Percentiles rank a stretch among this genome's conserved stretches.
These are phyloP conservation scores for Metarhizium humberi DNA, from an alignment of 2,329 filamentous ascomycete genomes.

Conservation along the genomic window DNA sequence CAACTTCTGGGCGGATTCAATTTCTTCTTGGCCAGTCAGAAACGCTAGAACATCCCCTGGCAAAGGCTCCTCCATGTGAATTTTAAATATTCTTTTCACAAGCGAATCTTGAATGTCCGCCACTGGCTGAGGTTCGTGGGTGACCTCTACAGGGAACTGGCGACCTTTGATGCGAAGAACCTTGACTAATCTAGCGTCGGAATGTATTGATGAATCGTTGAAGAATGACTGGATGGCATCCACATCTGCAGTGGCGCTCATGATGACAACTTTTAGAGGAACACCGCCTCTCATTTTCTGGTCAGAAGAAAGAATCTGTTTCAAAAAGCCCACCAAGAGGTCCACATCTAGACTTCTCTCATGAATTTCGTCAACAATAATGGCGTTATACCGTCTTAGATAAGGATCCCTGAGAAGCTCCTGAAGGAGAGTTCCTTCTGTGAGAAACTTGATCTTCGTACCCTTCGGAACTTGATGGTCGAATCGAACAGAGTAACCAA, in stretches of 20 bases:
- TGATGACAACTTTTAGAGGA: slow-evolving; percentile 81
- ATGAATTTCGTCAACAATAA: slow-evolving; percentile 95
- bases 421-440: slow-evolving; percentile 91
- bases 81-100: slow-evolving; percentile 72
- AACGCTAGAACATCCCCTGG: slow-evolving; percentile 93
- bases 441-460: slow-evolving; percentile 87
- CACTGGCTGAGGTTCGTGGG: slow-evolving; percentile 65
- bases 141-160: slow-evolving; percentile 73
- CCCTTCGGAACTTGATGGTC: slow-evolving; percentile 75
- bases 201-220: slow-evolving; percentile 19
- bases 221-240: slow-evolving; percentile 74
- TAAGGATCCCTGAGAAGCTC: slow-evolving; percentile 82
- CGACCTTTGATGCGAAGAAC: slow-evolving; percentile 69
- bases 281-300: slow-evolving; percentile 58
- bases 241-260: slow-evolving; percentile 94
- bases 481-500: slow-evolving; percentile 93
- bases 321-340: slow-evolving; percentile 78
- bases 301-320: slow-evolving; percentile 58
- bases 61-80: slow-evolving; percentile 81
- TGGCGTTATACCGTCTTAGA: slow-evolving; percentile 75
- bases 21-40: slow-evolving; percentile 85
- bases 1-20: slow-evolving; percentile 70
- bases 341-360: slow-evolving; percentile 94
- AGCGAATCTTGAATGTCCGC: slow-evolving; percentile 76
- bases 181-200: slow-evolving; percentile 18